Base-by-base conservation (phyloP, 2,329 filamentous ascomycete genomes). In the Arthroderma sp. region DNA sequence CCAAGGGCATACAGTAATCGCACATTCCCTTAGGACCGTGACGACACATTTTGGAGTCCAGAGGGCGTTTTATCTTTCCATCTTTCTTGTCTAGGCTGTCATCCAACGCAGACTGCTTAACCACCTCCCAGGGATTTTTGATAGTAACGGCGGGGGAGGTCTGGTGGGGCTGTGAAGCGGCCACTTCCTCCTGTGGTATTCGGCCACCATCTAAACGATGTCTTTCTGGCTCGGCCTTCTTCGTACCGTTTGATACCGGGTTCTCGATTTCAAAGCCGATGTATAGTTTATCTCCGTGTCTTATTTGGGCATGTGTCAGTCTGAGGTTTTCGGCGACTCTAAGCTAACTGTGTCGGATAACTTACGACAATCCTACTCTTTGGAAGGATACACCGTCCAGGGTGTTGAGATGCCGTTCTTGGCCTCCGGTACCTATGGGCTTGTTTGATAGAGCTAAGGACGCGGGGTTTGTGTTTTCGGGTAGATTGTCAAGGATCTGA, bases 21-120 rank as follows among this genome's bases (percentile, higher is more conserved):
- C 91, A 98, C 91, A 98, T 98, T 61, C 91, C 91, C 66, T 94
- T 96, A 42, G 83, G 81, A 1, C 89, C 89, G 62, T 98, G 91
- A 50, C 85, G 81, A 68, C 91, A 98, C 87, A 98, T 91, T 60
- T 84, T 85, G 47, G 67, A 62, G 61, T 94, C 85, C 47, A 74
- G 74, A 49, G 75, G 75, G 50, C 88, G 74, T 15, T 78, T 69
- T 42, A 95, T 94, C 68, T 94, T 98, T 53, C 91, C 91, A 71
- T 91, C 82, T 53, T 81, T 75, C 65, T 78, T 85, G 64, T 98
- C 91, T 58, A 98, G 69, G 45, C 75, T 71, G 59, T 98, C 81
- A 60, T 98, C 93, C 6, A 98, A 72, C 2, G 80, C 72, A 2
- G 88, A 93, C 66, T 98, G 91, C 57, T 79, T 79, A 10, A 96